Percentiles rank a stretch among this genome's conserved stretches.
Evolutionary conservation across 2,329 filamentous ascomycete species (phyloP).

Genomic region (Apiospora aurea): DNA sequence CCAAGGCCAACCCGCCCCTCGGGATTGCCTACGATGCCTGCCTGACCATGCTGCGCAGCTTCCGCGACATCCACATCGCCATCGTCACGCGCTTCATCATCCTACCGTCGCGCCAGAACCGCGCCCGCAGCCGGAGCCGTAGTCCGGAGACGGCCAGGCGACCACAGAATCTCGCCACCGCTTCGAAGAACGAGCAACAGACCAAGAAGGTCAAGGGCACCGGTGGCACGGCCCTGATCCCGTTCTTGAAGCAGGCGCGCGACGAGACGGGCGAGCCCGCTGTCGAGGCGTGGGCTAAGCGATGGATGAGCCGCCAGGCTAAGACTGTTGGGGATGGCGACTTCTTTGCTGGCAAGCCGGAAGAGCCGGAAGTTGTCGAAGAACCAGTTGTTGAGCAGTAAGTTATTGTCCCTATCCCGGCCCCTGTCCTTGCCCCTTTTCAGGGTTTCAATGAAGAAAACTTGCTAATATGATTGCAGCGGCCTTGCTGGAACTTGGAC

Average conservation of each 20-base stretch:
- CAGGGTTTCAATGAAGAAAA: slow-evolving; percentile 42
- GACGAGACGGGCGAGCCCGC: slow-evolving; percentile 96
- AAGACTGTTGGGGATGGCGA: slow-evolving; percentile 59
- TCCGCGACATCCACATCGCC: slow-evolving; percentile 94
- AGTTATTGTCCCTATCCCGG: slow-evolving; percentile 17
- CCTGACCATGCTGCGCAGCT: slow-evolving; percentile 70
- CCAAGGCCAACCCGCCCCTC: slow-evolving; percentile 66
- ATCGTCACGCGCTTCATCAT: slow-evolving; percentile 97
- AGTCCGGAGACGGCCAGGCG: slow-evolving; percentile 56
- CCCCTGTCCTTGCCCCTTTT: slow-evolving; percentile 38
- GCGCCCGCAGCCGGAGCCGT: slow-evolving; percentile 68
- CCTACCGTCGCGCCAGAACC: slow-evolving; percentile 79
- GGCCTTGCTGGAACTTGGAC: slow-evolving; percentile 88
- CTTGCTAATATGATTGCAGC: slow-evolving; percentile 43
- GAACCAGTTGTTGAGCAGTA: slow-evolving; percentile 41
- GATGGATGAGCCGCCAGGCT: slow-evolving; percentile 63
- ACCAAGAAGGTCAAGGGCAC: slow-evolving; percentile 78
- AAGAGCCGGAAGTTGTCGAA: slow-evolving; percentile 44
- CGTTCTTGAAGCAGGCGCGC: slow-evolving; percentile 94
- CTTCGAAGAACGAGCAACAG: slow-evolving; percentile 53
- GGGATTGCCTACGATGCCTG: slow-evolving; percentile 89
- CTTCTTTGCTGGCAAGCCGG: slow-evolving; percentile 64
- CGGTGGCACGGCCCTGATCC: slow-evolving; percentile 90
- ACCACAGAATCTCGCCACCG: slow-evolving; percentile 66
- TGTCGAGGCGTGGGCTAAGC: slow-evolving; percentile 69